Conservation (phyloP, 352 stramenopile genomes). For the Phytophthora lateralis region DNA sequence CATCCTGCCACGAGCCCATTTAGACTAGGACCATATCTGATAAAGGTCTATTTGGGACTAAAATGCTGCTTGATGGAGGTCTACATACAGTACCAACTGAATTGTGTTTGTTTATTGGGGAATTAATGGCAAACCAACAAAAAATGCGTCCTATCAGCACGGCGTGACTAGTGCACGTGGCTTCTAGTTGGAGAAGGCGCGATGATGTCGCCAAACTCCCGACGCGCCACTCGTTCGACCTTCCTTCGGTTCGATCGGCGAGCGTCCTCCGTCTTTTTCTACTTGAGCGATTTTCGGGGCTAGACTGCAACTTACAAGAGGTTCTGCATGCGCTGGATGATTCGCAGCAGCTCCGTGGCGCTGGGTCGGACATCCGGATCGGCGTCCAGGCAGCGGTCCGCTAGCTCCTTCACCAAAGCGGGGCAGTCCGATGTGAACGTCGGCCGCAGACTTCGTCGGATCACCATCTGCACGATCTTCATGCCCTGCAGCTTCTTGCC, state of each 20-base stretch:
- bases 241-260: slow-evolving; percentile 28
- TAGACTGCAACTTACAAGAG: slow-evolving; percentile 49
- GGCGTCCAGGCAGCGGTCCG: slow-evolving; percentile 65
- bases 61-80: too few species aligned
- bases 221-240: slow-evolving; percentile 29
- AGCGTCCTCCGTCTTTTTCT: slow-evolving; percentile 24
- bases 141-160: slow-evolving; percentile 30
- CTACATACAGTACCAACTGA: too few species aligned
- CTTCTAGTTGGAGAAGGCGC: slow-evolving; percentile 12
- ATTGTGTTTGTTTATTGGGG: slow-evolving; percentile 32
- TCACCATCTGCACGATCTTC: slow-evolving; percentile 88
- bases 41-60: background rate
- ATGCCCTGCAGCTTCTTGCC: slow-evolving; percentile 82
- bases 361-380: slow-evolving; percentile 73
- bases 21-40: too few species aligned
- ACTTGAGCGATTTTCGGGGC: slow-evolving; percentile 12
- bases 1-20: too few species aligned
- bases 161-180: slow-evolving; percentile 9
- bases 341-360: slow-evolving; percentile 64
- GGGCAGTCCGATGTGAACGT: slow-evolving; percentile 64
- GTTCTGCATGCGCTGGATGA: slow-evolving; percentile 67
- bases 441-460: slow-evolving; percentile 67
- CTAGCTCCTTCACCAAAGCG: slow-evolving; percentile 61
- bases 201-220: background rate
- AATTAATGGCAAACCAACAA: slow-evolving; percentile 37